Evolutionary conservation across 2,329 filamentous ascomycete species (phyloP), one percentile per base, ranked within the genome.

Genomic region (Penicillium sp.): DNA sequence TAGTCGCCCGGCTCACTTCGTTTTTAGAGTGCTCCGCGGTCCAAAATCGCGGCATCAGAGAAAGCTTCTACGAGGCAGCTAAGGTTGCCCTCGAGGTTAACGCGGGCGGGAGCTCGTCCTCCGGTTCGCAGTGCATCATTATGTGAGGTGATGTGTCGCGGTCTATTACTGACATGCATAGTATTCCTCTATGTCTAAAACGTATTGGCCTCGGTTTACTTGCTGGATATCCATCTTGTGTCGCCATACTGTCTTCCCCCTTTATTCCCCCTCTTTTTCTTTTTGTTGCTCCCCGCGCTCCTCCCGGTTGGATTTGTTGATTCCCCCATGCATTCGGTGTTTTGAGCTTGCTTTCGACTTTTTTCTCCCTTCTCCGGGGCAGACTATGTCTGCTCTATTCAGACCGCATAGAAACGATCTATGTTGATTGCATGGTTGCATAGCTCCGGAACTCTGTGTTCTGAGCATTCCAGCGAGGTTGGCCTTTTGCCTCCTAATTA

Each of bases 11-110:
- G 40, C 50, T 57, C 9, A 55, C n/a, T 2, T 4, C 29, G 14
- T 4, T 7, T 68, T 8, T 7, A 88, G 94, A 99, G 81, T 99
- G 94, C 81, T 97, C 94, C 37, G 94, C 94, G 55, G 97, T 97
- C 87, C 89, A 92, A 78, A 99, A 99, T 77, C 86, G 94, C 49
- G 94, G 94, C 59, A 95, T 99, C 70, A 97, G 97, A 76, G 94
- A 99, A 77, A 94, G 94, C 42, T 99, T 99, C 71, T 97, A 94
- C 39, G 94, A 99, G 79, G 94, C 94, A 39, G 93, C 94, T 24
- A 89, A 95, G 69, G 94, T 99, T 35, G 94, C 94, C 14, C 81
- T 99, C 24, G 74, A 77, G 37, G 78, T 79, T 34, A 79, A 79
- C 61, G 71, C 75, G 16, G 67, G 71, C 26, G 66, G 68, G 29